These are phyloP conservation scores for Hypoxylon rubiginosum DNA, from an alignment of 2,329 filamentous ascomycete genomes.

Conservation along the genomic window DNA sequence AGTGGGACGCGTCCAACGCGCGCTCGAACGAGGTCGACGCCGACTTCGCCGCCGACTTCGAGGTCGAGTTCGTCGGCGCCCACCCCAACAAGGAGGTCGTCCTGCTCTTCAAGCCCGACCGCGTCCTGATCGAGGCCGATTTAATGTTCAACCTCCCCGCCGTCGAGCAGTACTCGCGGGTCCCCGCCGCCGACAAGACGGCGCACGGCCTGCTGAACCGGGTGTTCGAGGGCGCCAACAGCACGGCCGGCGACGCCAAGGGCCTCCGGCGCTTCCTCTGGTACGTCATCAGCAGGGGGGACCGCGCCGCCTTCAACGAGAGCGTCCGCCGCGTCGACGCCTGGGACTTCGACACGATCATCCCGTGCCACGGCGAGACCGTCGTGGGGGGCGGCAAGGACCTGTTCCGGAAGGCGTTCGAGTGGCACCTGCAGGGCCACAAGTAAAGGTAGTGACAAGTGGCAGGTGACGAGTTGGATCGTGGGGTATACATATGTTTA, in stretches of 20 bases:
- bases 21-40: slow-evolving; percentile 68
- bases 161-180: slow-evolving; percentile 82
- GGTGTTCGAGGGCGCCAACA: slow-evolving; percentile 68
- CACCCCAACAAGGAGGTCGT: slow-evolving; percentile 90
- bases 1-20: slow-evolving; percentile 73
- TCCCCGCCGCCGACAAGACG: slow-evolving; percentile 61
- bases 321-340: slow-evolving; percentile 76
- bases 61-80: slow-evolving; percentile 83
- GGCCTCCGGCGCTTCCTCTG: slow-evolving; percentile 86
- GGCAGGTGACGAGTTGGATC: background rate
- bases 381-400: slow-evolving; percentile 81
- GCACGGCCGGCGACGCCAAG: slow-evolving; percentile 73
- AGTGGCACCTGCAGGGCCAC: slow-evolving; percentile 78
- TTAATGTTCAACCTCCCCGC: slow-evolving; percentile 92
- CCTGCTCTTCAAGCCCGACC: slow-evolving; percentile 83
- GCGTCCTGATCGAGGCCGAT: slow-evolving; percentile 88
- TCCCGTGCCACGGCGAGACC: slow-evolving; percentile 95
- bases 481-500: background rate
- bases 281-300: slow-evolving; percentile 73
- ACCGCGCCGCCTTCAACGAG: slow-evolving; percentile 77
- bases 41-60: slow-evolving; percentile 90
- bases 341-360: slow-evolving; percentile 88
- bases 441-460: slow-evolving; percentile 42
- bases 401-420: slow-evolving; percentile 82
- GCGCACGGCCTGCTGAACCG: slow-evolving; percentile 56